Evolutionary conservation across 768 basidiomycete species (phyloP).

Genomic region (Leccinum rimulosum): DNA sequence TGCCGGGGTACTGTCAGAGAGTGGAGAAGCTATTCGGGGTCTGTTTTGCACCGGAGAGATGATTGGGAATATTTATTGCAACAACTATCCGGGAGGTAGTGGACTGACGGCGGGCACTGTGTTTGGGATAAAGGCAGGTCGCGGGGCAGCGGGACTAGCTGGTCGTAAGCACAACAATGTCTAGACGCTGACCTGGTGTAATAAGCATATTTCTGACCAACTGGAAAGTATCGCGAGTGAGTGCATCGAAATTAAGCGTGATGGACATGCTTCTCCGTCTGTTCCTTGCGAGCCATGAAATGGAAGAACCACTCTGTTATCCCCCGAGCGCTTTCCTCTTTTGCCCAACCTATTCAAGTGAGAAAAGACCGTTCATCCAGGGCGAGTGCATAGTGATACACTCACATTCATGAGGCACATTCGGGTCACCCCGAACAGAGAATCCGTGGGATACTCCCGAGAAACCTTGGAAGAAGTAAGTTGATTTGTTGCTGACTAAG

Average conservation of each 20-base stretch:
- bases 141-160: slow-evolving; percentile 37
- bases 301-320: slow-evolving; percentile 49
- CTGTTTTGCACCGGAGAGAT: slow-evolving; percentile 69
- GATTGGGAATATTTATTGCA: slow-evolving; percentile 61
- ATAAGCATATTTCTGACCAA: neutral
- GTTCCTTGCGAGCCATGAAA: slow-evolving; percentile 26
- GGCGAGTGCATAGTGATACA: neutral
- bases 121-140: slow-evolving; percentile 58
- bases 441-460: slow-evolving; percentile 38
- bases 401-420: slow-evolving; percentile 18
- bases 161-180: neutral
- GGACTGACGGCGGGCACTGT: slow-evolving; percentile 65
- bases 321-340: slow-evolving; percentile 53
- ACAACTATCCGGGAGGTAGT: slow-evolving; percentile 70
- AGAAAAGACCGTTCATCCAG: neutral
- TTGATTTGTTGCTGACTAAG: slow-evolving; percentile 43
- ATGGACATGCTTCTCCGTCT: neutral
- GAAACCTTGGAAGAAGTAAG: slow-evolving; percentile 57
- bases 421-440: slow-evolving; percentile 23
- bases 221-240: neutral
- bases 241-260: no score
- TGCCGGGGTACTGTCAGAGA: slow-evolving; percentile 46
- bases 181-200: neutral
- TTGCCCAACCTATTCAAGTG: slow-evolving; percentile 47
- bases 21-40: slow-evolving; percentile 44